These are phyloP conservation scores for Pleurotus tuber-regium DNA, from an alignment of 768 basidiomycete genomes.

Conservation along the genomic window DNA sequence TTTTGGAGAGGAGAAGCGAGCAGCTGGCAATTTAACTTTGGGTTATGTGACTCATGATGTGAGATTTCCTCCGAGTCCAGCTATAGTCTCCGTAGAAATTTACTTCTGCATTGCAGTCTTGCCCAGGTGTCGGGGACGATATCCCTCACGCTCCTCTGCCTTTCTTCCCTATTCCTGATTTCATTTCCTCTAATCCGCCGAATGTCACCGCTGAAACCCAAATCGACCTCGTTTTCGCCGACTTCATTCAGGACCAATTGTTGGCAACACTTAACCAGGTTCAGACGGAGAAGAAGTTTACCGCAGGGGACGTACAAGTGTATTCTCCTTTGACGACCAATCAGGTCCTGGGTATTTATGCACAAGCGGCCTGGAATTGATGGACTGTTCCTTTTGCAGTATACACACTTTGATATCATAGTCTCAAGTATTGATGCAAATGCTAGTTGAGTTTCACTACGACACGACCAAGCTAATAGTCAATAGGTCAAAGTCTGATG, in stretches of 20 bases:
- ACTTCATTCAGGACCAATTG: constrained; percentile 59
- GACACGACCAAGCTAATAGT: too few relatives aligned
- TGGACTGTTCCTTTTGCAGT: background rate
- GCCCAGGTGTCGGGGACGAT: constrained; percentile 78
- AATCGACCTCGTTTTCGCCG: constrained; percentile 75
- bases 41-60: constrained; percentile 79
- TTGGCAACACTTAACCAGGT: constrained; percentile 53
- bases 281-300: constrained; percentile 49
- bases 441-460: too few relatives aligned
- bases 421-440: too few relatives aligned
- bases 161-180: constrained; percentile 52
- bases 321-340: constrained; percentile 55
- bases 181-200: constrained; percentile 56
- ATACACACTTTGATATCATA: too few relatives aligned
- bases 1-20: constrained; percentile 35
- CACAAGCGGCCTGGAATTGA: constrained; percentile 45
- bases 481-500: too few relatives aligned
- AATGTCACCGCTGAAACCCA: constrained; percentile 43
- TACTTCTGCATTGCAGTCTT: constrained; percentile 38
- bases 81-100: background rate
- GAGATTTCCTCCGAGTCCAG: constrained; percentile 21
- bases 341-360: constrained; percentile 55
- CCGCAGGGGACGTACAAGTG: constrained; percentile 43
- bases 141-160: constrained; percentile 60
- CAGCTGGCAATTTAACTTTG: constrained; percentile 52